Percentiles rank a stretch among this genome's conserved stretches.
Conservation (phyloP, 2,329 filamentous ascomycete genomes). For the Mycosphaerella arachidis region DNA sequence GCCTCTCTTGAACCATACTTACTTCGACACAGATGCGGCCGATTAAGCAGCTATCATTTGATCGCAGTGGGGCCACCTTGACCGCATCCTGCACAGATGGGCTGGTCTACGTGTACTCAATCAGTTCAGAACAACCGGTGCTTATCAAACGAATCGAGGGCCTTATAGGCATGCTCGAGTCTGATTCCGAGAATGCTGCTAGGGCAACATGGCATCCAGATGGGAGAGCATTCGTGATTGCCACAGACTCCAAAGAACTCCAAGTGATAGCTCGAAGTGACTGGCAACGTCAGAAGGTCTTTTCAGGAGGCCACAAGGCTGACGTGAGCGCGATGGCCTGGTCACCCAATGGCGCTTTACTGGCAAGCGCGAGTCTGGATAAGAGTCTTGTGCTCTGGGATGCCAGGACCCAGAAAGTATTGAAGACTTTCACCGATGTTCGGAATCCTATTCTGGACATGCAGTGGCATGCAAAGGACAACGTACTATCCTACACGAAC, state of each 20-base stretch:
- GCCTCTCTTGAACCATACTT: neutral
- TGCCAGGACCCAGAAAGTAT: conserved; percentile 74
- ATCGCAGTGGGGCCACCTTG: conserved; percentile 69
- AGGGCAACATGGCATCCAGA: conserved; percentile 88
- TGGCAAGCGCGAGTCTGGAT: conserved; percentile 60
- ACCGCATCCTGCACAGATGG: conserved; percentile 86
- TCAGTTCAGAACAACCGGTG: conserved; percentile 72
- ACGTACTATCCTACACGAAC: conserved; percentile 86
- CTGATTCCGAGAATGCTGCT: conserved; percentile 70
- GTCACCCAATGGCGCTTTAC: conserved; percentile 89
- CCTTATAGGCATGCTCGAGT: conserved; percentile 72
- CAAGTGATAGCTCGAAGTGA: conserved; percentile 83
- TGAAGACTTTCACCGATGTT: conserved; percentile 70
- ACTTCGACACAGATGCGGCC: conserved; percentile 52
- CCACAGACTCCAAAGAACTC: conserved; percentile 75
- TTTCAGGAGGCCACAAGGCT: conserved; percentile 72
- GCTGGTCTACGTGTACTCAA: conserved; percentile 81
- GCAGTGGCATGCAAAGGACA: conserved; percentile 85
- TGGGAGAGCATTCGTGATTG: conserved; percentile 80
- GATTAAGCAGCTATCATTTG: conserved; percentile 89
- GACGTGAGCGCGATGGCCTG: conserved; percentile 85
- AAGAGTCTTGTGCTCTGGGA: conserved; percentile 79
- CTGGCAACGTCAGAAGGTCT: conserved; percentile 80
- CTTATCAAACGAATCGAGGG: conserved; percentile 81
- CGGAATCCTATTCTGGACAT: conserved; percentile 74